Evolutionary conservation across 805 yeast genomes (phyloP), one percentile per base, ranked within the genome.

Genomic region (Lachancea sp.): DNA sequence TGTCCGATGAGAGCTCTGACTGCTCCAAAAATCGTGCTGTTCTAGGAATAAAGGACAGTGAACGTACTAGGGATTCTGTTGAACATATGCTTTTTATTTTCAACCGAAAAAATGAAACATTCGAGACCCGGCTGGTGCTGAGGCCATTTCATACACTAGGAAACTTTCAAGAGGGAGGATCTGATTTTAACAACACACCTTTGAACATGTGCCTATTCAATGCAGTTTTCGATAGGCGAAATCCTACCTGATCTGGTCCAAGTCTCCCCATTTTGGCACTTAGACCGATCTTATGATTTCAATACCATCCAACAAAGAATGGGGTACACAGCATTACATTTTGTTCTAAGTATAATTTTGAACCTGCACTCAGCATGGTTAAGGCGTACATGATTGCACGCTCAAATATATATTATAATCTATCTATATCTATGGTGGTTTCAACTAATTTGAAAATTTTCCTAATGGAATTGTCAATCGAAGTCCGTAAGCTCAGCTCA

Each of bases 401-500:
- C n/a, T n/a, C n/a, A n/a, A n/a, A n/a, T n/a, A n/a, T n/a, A n/a
- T n/a, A 28, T 21, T 36, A 52, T 22, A 53, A 41, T 33, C 56
- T 52, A 34, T 58, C 61, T 32, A 60, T 54, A 29, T 59, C 65
- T 24, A 59, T 51, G 1, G 65, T 60, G 5, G 61, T 56, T 39
- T 60, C 65, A 6, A 53, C 49, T 2, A 36, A 33, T 7, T 56
- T 56, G 15, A 60, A 29, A 19, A 43, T 40, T 26, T 43, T 43
- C 36, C 46, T 49, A 8, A 59, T 45, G 41, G 59, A 55, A 34
- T 54, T 56, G 22, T 58, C 60, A 2, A 59, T 46, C 2, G 63
- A 54, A 19, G 47, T 24, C 29, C 83, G 57, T 24, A 83, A 52
- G 23, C 68, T 61, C 1, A 76, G 59, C 55, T 83, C 90, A 34